Evolutionary conservation across 257 asterid species (phyloP).

Genomic region (Forsythia viridissima): DNA sequence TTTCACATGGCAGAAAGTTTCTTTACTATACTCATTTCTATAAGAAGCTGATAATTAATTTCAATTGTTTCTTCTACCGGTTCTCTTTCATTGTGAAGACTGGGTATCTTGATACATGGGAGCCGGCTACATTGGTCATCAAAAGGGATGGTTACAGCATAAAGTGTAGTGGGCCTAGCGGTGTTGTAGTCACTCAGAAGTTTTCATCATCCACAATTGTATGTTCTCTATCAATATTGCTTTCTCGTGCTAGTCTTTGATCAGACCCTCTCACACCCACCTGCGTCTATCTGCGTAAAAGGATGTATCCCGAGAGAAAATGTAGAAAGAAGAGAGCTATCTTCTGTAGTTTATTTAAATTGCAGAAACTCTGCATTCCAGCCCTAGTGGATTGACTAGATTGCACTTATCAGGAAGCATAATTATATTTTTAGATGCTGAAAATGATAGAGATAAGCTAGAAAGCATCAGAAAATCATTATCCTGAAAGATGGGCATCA

Average conservation of each 20-base stretch:
- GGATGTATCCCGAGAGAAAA: background rate
- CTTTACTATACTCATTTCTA: background rate
- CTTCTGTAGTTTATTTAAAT: background rate
- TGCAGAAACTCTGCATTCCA: background rate
- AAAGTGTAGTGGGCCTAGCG: slow-evolving; percentile 79
- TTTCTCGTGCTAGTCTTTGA: slow-evolving; percentile 19
- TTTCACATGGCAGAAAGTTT: slow-evolving; percentile 6
- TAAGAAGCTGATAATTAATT: slow-evolving; percentile 16
- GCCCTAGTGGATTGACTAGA: background rate
- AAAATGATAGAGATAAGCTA: background rate
- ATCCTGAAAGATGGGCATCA: background rate
- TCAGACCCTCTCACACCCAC: background rate
- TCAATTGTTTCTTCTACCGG: slow-evolving; percentile 17
- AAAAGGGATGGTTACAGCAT: slow-evolving; percentile 92
- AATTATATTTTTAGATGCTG: background rate
- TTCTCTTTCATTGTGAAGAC: slow-evolving; percentile 47
- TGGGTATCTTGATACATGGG: slow-evolving; percentile 84
- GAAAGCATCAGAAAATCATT: background rate
- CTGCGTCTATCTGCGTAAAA: background rate
- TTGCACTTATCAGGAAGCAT: background rate
- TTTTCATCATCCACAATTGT: slow-evolving; percentile 68
- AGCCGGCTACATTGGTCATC: slow-evolving; percentile 76
- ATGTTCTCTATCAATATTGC: slow-evolving; percentile 33
- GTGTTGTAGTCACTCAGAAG: slow-evolving; percentile 70
- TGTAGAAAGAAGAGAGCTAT: background rate